These are phyloP conservation scores for Trametes polyzona DNA, from an alignment of 1,284 basidiomycete species.

Conservation along the genomic window DNA sequence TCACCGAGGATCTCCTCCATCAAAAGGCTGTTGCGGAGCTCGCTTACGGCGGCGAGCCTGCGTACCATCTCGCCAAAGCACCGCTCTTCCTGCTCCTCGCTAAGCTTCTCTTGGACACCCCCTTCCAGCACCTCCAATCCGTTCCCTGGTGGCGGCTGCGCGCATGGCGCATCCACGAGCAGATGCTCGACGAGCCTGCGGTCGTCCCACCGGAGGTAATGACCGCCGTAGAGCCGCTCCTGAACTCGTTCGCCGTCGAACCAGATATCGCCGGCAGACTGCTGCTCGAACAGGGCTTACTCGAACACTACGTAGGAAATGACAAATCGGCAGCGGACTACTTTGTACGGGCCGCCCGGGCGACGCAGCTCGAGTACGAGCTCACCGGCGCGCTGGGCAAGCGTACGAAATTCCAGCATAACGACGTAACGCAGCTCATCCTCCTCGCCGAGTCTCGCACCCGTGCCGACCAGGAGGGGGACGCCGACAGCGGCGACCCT, in stretches of 20 bases:
- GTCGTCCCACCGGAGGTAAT: constrained; percentile 57
- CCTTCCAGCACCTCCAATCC: constrained; percentile 51
- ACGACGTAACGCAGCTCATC: constrained; percentile 87
- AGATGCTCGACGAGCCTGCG: constrained; percentile 87
- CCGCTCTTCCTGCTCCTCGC: constrained; percentile 81
- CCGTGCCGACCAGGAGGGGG: no score
- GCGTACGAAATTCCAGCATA: constrained; percentile 92
- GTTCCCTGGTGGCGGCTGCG: constrained; percentile 84
- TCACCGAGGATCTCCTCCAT: constrained; percentile 62
- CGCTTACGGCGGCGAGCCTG: constrained; percentile 89
- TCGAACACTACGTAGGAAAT: constrained; percentile 75
- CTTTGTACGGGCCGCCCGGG: constrained; percentile 81
- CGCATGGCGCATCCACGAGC: constrained; percentile 75
- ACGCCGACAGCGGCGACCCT: constrained; percentile 16
- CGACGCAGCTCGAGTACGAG: constrained; percentile 86
- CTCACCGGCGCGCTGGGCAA: constrained; percentile 94
- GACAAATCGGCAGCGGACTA: constrained; percentile 81
- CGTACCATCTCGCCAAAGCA: constrained; percentile 85
- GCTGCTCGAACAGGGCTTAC: constrained; percentile 80
- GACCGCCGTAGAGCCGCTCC: constrained; percentile 53
- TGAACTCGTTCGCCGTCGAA: constrained; percentile 41
- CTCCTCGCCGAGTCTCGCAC: constrained; percentile 87
- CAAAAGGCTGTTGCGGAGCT: constrained; percentile 76
- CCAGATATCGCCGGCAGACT: constrained; percentile 75
- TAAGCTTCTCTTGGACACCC: constrained; percentile 66